A percentile compares a stretch with the other conserved stretches of the same genome.
These are phyloP conservation scores for Blastocystis sp. DNA, from an alignment of 352 stramenopile species.

Conservation along the genomic window DNA sequence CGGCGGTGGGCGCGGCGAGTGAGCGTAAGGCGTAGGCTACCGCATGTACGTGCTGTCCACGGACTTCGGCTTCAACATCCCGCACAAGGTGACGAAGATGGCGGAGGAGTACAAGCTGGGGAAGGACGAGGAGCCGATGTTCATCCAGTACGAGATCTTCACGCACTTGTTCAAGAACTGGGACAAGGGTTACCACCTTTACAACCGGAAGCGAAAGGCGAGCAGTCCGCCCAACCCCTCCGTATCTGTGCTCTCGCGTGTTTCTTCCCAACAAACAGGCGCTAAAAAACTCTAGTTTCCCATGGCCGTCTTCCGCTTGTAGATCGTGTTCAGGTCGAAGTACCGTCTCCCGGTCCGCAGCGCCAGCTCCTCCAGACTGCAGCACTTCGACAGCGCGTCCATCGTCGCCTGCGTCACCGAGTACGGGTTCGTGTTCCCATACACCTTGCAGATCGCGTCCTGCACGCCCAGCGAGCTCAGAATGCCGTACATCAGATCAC, in stretches of 20 bases:
- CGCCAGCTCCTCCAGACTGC: constrained; percentile 24
- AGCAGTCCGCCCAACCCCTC: too few relatives aligned
- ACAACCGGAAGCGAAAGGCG: not conserved
- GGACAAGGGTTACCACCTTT: not conserved
- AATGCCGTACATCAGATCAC: constrained; percentile 45
- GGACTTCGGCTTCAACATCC: not conserved
- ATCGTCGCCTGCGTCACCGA: constrained; percentile 56
- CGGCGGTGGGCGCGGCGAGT: not conserved
- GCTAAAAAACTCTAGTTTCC: not conserved
- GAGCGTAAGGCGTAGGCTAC: not conserved
- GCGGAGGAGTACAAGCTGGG: not conserved
- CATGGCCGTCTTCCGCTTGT: constrained; percentile 37
- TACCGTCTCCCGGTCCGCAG: constrained; percentile 23
- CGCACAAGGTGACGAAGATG: not conserved
- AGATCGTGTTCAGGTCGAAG: constrained; percentile 63
- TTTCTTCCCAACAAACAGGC: not conserved
- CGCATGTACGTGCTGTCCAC: not conserved
- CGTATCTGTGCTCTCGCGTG: not conserved
- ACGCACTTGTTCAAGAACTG: not conserved
- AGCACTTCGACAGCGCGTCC: constrained; percentile 41
- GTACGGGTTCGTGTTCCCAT: constrained; percentile 60
- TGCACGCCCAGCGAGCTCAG: constrained; percentile 41
- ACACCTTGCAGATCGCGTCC: constrained; percentile 63
- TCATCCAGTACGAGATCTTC: not conserved
- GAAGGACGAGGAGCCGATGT: not conserved